Evolutionary conservation across 345 rosid species (phyloP).

Genomic region (Melaleuca quinquenervia): DNA sequence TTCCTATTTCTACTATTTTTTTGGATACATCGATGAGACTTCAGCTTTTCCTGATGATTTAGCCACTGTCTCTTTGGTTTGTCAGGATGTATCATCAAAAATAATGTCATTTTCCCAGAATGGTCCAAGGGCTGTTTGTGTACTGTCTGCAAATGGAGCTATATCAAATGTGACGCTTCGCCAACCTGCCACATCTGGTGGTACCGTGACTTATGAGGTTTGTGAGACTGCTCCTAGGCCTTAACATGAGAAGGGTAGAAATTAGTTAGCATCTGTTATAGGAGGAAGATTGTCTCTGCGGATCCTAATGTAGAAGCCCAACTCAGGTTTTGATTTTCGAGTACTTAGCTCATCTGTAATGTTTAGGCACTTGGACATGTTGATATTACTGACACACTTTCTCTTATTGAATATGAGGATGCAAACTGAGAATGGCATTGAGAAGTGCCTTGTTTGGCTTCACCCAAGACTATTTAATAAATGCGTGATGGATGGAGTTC

Average conservation of each 20-base stretch:
- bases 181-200: constrained; percentile 57
- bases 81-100: constrained; percentile 53
- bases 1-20: neutral
- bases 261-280: neutral
- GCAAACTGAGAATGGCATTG: neutral
- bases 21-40: neutral
- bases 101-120: constrained; percentile 63
- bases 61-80: constrained; percentile 1
- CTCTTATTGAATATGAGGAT: neutral
- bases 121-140: constrained; percentile 53
- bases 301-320: neutral
- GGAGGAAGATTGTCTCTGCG: neutral
- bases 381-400: neutral
- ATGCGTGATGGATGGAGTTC: neutral
- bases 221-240: neutral
- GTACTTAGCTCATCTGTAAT: neutral
- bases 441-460: neutral
- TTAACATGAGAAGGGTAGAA: neutral
- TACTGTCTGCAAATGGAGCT: constrained; percentile 67
- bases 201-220: constrained; percentile 75
- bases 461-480: neutral
- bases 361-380: neutral
- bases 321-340: neutral
- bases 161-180: constrained; percentile 66
- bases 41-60: neutral